Evolutionary conservation across 768 basidiomycete species (phyloP), one percentile per base, ranked within the genome.

Genomic region (Termitomyces heimii): DNA sequence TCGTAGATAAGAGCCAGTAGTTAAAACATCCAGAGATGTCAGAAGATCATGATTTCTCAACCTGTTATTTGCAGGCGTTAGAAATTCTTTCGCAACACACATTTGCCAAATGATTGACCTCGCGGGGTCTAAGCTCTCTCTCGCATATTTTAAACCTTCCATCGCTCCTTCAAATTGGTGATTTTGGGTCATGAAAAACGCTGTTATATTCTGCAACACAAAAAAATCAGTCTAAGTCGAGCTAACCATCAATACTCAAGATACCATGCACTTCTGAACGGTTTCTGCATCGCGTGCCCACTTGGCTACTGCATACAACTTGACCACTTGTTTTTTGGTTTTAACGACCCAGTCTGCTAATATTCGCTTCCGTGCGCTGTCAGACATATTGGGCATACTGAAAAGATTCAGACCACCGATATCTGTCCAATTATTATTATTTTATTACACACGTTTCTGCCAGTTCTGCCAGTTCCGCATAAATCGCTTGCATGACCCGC

Each of bases 21-120:
- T 89, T 32, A 97, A 77, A 54, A 98, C 89, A 62, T 94, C 89
- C 37, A 98, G 73, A 24, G 95, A 95, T 0, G 94, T 96, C 4
- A 94, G 79, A 24, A 98, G 75, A 70, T 98, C 96, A 59, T 95
- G 93, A 71, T 98, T 98, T 56, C 95, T 86, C 20, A 94, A 81
- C 66, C 95, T 65, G 5, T 43, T 3, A n/a, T 40, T 20, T 29
- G 35, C 22, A 57, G 52, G 31, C 6, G 28, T 53, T 35, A 48
- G 44, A 42, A 28, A 13, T 24, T 32, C 18, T 20, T 35, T 42
- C 10, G 22, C 16, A 22, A 34, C 32, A 20, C 2, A 29, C 6
- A 39, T 42, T 40, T 43, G 13, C 37, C 14, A 6, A 34, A 24
- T 49, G 6, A 67, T 78, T 60, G 56, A 89, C 94, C 93, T 83